These are phyloP conservation scores for Epichloe typhina DNA, from an alignment of 2,329 filamentous ascomycete genomes.

Conservation along the genomic window DNA sequence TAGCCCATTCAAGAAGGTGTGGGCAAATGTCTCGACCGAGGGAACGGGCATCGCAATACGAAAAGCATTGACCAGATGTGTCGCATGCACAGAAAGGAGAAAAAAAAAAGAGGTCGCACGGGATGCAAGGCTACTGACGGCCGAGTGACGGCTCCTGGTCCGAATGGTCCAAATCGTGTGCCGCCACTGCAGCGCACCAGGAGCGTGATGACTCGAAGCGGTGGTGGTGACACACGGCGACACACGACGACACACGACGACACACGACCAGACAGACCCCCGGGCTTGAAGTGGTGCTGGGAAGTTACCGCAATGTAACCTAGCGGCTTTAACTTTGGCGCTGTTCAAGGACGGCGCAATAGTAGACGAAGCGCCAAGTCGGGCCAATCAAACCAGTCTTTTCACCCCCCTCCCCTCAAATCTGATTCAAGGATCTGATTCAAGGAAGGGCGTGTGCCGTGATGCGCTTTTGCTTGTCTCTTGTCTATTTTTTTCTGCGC, in stretches of 20 bases:
- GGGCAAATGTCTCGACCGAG: background rate
- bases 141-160: background rate
- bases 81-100: background rate
- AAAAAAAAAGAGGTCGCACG: slow-evolving; percentile 1
- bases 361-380: background rate
- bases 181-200: background rate
- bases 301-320: slow-evolving; percentile 8
- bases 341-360: background rate
- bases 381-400: background rate
- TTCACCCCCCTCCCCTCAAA: background rate
- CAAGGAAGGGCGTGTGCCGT: background rate
- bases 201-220: slow-evolving; percentile 1
- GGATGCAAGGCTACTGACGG: slow-evolving; percentile 1
- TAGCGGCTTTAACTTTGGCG: slow-evolving; percentile 3
- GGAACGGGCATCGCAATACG: background rate
- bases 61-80: background rate
- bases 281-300: slow-evolving; percentile 3
- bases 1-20: background rate
- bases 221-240: slow-evolving; percentile 2
- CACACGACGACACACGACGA: background rate
- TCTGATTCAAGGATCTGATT: background rate
- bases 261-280: background rate
- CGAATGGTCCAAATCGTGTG: background rate
- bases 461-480: background rate
- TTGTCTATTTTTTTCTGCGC: background rate